phyloP scores from a whole-genome alignment of 2,329 filamentous ascomycete species.

The Dothiorella sarmentorum region DNA sequence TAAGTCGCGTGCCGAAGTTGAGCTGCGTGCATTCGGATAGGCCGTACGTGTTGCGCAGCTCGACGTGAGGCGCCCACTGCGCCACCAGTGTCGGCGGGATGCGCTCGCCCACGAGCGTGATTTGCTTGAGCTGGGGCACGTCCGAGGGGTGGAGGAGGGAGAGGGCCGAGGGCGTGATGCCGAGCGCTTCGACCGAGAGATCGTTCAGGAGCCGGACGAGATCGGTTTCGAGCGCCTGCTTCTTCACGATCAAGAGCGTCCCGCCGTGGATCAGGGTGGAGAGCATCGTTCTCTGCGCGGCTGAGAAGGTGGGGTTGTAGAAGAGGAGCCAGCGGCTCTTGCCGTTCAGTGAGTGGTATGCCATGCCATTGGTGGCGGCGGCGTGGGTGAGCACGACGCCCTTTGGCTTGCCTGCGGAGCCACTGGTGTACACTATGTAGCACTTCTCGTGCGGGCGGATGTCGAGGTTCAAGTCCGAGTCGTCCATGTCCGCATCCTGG shows the following conservation, averaged over 20 bases:
- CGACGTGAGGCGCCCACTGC: constrained; percentile 36
- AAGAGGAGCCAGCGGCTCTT: background rate
- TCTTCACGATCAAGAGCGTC: constrained; percentile 57
- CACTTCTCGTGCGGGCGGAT: no score
- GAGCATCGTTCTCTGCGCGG: constrained; percentile 19
- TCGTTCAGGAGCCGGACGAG: constrained; percentile 44
- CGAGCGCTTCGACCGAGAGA: constrained; percentile 50
- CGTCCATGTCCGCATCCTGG: no score
- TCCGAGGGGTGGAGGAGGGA: constrained; percentile 28
- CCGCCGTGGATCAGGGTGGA: constrained; percentile 36
- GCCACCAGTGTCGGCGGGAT: constrained; percentile 36
- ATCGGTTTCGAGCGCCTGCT: constrained; percentile 51
- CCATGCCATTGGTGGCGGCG: background rate
- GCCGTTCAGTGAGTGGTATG: background rate
- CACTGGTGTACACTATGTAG: constrained; percentile 16
- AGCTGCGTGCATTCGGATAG: constrained; percentile 33
- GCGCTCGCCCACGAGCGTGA: constrained; percentile 33
- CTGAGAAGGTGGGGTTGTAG: background rate
- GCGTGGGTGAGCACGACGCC: constrained; percentile 10
- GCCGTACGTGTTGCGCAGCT: constrained; percentile 40
- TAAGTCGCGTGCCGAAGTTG: background rate
- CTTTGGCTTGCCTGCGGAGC: constrained; percentile 13
- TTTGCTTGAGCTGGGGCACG: constrained; percentile 27
- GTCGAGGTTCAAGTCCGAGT: no score
- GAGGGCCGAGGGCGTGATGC: constrained; percentile 44